Evolutionary conservation across 352 stramenopile genomes (phyloP).

Genomic region (Globisporangium cylindrosporum): DNA sequence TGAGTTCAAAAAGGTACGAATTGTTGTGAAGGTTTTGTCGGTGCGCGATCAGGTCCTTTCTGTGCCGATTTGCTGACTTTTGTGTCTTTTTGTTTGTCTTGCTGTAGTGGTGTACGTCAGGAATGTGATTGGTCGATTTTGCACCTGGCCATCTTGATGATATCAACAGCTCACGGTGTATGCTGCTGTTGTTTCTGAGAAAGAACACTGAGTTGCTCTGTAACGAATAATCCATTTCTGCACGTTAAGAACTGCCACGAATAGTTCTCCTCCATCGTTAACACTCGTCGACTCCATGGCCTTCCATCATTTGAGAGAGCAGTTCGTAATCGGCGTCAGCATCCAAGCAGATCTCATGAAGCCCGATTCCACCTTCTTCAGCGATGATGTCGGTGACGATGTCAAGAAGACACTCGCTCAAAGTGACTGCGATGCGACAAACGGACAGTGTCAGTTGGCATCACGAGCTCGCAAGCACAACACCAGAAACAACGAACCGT

Average conservation of each 20-base stretch:
- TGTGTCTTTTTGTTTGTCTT: conserved; percentile 7
- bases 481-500: conserved; percentile 8
- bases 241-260: conserved; percentile 6
- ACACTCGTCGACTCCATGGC: conserved; percentile 8
- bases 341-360: conserved; percentile 12
- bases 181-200: conserved; percentile 6
- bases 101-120: conserved; percentile 22
- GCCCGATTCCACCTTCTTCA: conserved; percentile 19
- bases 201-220: conserved; percentile 12
- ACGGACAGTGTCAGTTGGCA: neutral
- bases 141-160: neutral
- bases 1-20: conserved; percentile 84
- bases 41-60: neutral
- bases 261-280: conserved; percentile 1
- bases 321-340: conserved; percentile 14
- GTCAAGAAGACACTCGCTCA: conserved; percentile 22
- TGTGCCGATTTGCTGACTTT: neutral
- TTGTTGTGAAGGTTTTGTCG: neutral
- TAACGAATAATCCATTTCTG: conserved; percentile 23
- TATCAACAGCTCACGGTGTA: conserved; percentile 5
- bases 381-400: conserved; percentile 20
- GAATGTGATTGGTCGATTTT: conserved; percentile 5
- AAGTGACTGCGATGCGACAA: conserved; percentile 5
- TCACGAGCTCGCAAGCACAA: neutral
- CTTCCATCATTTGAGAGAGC: conserved; percentile 12